Evolutionary conservation across 345 rosid genomes (phyloP).

Genomic region (Bruguiera parviflora): DNA sequence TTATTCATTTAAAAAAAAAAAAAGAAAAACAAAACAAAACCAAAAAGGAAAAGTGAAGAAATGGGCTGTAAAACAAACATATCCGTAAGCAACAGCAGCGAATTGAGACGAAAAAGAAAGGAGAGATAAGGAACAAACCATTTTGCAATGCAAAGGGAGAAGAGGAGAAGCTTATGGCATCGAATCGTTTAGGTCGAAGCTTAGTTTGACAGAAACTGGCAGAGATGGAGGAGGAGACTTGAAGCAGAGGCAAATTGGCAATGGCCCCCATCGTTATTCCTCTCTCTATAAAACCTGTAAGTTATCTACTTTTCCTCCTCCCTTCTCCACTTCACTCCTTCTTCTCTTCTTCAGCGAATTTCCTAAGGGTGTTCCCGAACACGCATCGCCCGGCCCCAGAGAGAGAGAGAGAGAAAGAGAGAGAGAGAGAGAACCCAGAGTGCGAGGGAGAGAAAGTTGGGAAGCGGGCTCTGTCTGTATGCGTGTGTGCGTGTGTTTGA

Average conservation of each 20-base stretch:
- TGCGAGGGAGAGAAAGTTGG: not conserved
- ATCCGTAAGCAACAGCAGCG: not conserved
- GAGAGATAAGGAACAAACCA: not conserved
- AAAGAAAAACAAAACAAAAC: not conserved
- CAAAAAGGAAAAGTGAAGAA: not conserved
- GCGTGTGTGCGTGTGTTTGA: conserved; percentile 6
- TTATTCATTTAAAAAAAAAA: too few relatives aligned
- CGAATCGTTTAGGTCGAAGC: conserved; percentile 1
- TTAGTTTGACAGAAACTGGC: conserved; percentile 3
- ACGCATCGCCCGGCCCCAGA: not conserved
- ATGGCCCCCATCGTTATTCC: not conserved
- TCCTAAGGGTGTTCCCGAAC: not conserved
- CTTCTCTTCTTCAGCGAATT: not conserved
- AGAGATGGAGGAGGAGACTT: conserved; percentile 22
- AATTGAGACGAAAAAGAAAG: not conserved
- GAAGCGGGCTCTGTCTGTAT: not conserved
- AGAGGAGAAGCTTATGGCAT: conserved; percentile 13
- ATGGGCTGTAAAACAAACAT: too few relatives aligned
- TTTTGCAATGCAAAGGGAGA: not conserved
- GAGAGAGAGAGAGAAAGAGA: not conserved
- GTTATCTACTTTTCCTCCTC: not conserved
- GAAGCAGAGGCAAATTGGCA: conserved; percentile 33
- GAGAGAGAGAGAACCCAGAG: not conserved
- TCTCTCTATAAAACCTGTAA: conserved; percentile 4
- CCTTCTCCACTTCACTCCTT: not conserved